Conservation (phyloP, 1,139 yeast species). For the Suzukiozyma palmioleophila region DNA sequence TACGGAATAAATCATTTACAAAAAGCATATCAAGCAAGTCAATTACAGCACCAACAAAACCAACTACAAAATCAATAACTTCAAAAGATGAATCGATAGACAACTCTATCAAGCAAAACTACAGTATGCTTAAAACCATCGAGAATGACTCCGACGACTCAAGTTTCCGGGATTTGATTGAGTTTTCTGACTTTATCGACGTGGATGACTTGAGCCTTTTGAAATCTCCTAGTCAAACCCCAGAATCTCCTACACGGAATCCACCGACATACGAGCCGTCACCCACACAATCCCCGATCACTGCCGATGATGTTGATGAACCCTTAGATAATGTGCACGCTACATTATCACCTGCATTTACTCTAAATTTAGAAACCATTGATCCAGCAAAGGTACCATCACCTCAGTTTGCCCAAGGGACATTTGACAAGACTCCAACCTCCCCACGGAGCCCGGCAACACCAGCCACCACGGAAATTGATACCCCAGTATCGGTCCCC, state of each 20-base stretch:
- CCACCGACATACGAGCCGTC: no score
- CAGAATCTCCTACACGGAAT: not conserved
- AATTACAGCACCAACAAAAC: not conserved
- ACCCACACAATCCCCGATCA: no score
- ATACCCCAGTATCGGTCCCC: no score
- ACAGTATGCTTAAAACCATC: not conserved
- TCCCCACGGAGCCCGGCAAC: slow-evolving; percentile 1
- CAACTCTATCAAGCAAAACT: not conserved
- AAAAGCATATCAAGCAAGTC: no score
- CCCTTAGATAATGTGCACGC: not conserved
- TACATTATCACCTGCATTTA: slow-evolving; percentile 4
- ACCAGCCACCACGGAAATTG: no score
- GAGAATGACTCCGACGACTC: slow-evolving; percentile 12
- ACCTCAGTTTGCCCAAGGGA: not conserved
- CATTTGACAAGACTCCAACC: not conserved
- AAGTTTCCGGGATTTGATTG: slow-evolving; percentile 40
- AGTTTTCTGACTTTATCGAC: slow-evolving; percentile 63
- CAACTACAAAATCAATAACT: not conserved
- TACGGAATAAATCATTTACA: slow-evolving; percentile 9
- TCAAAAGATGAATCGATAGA: not conserved
- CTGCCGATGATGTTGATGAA: not conserved
- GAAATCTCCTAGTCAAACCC: slow-evolving; percentile 12
- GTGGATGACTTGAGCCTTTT: slow-evolving; percentile 44
- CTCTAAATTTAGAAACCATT: slow-evolving; percentile 13
- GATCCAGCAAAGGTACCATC: slow-evolving; percentile 7